Percentiles rank a stretch among this genome's conserved stretches.
Conservation (phyloP, 768 basidiomycete genomes). For the Pisolithus microcarpus region DNA sequence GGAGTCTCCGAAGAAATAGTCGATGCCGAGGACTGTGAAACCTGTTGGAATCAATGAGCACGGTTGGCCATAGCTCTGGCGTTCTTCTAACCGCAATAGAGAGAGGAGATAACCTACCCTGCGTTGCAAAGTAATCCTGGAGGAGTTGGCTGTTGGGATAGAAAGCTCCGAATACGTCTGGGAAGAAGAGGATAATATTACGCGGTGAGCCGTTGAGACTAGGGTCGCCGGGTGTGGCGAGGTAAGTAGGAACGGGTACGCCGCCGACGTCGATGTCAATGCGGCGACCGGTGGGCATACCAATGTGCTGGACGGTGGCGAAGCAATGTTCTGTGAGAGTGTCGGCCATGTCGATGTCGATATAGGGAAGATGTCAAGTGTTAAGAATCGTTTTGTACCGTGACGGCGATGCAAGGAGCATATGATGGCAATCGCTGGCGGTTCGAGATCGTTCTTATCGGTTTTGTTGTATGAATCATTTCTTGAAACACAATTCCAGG, state of each 20-base stretch:
- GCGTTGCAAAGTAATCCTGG: conserved; percentile 57
- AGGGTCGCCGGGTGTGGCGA: conserved; percentile 36
- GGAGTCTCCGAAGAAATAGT: conserved; percentile 59
- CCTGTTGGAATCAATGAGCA: conserved; percentile 28
- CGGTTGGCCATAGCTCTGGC: not conserved
- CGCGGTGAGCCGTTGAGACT: conserved; percentile 15
- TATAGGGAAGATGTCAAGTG: not conserved
- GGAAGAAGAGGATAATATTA: conserved; percentile 51
- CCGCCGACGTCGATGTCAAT: conserved; percentile 29
- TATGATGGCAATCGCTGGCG: too few relatives aligned
- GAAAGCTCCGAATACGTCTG: conserved; percentile 56
- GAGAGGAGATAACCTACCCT: conserved; percentile 32
- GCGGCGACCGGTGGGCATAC: conserved; percentile 37
- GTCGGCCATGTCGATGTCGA: conserved; percentile 18
- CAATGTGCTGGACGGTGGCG: conserved; percentile 44
- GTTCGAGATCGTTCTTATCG: too few relatives aligned
- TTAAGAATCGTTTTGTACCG: too few relatives aligned
- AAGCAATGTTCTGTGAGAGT: conserved; percentile 48
- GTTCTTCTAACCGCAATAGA: too few relatives aligned
- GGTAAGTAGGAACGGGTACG: conserved; percentile 43
- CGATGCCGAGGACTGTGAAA: conserved; percentile 50
- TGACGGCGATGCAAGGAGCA: too few relatives aligned
- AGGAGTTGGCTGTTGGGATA: conserved; percentile 52
- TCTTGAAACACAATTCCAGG: too few relatives aligned
- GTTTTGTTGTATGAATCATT: too few relatives aligned